Conservation (phyloP, 2,329 filamentous ascomycete genomes). For the Penicillium sp. region DNA sequence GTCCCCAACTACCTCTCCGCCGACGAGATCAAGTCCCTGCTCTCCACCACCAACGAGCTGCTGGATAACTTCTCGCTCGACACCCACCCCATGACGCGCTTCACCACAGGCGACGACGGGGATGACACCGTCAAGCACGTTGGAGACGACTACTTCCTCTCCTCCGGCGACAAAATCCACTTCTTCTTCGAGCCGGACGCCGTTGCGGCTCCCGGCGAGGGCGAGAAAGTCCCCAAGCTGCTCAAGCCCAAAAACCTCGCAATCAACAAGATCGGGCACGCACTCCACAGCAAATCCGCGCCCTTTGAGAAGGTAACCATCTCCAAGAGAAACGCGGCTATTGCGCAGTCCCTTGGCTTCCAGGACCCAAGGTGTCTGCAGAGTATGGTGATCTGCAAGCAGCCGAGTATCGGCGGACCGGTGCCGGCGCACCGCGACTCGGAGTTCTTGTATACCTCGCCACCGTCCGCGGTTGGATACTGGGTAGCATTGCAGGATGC, state of each 20-base stretch:
- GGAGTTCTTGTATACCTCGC: slow-evolving; percentile 86
- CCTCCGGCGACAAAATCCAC: slow-evolving; percentile 82
- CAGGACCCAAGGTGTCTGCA: slow-evolving; percentile 74
- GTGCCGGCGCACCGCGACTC: slow-evolving; percentile 91
- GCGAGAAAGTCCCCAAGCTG: slow-evolving; percentile 56
- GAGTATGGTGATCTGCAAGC: slow-evolving; percentile 98
- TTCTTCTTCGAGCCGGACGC: slow-evolving; percentile 98
- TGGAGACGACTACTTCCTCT: slow-evolving; percentile 90
- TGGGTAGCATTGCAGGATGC: slow-evolving; percentile 98
- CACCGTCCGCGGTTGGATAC: slow-evolving; percentile 86
- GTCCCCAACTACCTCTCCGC: slow-evolving; percentile 71
- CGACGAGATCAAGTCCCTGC: slow-evolving; percentile 62
- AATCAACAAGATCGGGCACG: slow-evolving; percentile 86
- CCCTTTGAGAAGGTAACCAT: slow-evolving; percentile 59
- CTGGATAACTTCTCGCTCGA: slow-evolving; percentile 73
- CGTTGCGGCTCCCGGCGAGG: slow-evolving; percentile 48
- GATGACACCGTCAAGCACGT: slow-evolving; percentile 60
- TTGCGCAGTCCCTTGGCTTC: slow-evolving; percentile 71
- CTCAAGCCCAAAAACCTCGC: slow-evolving; percentile 75
- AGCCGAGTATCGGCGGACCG: slow-evolving; percentile 88
- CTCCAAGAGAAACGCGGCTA: slow-evolving; percentile 50
- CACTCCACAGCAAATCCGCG: slow-evolving; percentile 64
- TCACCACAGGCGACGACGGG: slow-evolving; percentile 72
- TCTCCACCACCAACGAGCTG: slow-evolving; percentile 69
- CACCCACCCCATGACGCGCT: slow-evolving; percentile 87